Evolutionary conservation across 176 grass and related monocot species (phyloP), one percentile per base, ranked within the genome.

Genomic region (Metroxylon sagu): DNA sequence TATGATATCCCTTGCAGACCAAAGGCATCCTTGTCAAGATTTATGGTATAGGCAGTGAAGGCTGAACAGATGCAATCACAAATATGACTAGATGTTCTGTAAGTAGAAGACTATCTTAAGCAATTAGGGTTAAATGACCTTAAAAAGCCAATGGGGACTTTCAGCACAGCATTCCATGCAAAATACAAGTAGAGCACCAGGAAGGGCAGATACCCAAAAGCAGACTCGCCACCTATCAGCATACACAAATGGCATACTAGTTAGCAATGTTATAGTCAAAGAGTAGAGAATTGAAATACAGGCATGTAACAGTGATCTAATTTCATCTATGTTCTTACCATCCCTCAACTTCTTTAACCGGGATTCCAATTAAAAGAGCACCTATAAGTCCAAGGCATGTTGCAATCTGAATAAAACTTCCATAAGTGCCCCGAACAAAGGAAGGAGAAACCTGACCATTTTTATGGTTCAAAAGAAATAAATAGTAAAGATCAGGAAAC

Each of bases 91-190:
- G 31, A 39, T 39, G 31, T 39, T 12, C 7, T 0, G 2, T 1
- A 39, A 10, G 31, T 5, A 39, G 2, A 39, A 39, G 31, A 2
- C 6, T 39, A 39, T 10, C 31, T 39, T 0, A 39, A 39, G 31
- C 8, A 39, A 39, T 10, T 39, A 39, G 21, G 1, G 21, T 23
- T 23, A 39, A 12, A 8, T 10, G 60, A 98, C 94, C 94, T 98
- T 98, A 74, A 83, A 93, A 14, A 98, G 88, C 94, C 94, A 98
- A 60, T 88, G 87, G n/a, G 93, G 94, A 35, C 94, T 98, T 73
- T 98, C 94, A 53, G 67, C 94, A 74, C 94, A 98, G 29, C 92
- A 98, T 71, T 98, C 82, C 76, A 98, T 98, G 58, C 49, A 76
- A 63, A 98, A 74, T 65, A 81, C 87, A 68, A 79, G 88, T 43